Evolutionary conservation across 441 rosid genomes (phyloP).

Genomic region (Euphorbia schlechtendalii): DNA sequence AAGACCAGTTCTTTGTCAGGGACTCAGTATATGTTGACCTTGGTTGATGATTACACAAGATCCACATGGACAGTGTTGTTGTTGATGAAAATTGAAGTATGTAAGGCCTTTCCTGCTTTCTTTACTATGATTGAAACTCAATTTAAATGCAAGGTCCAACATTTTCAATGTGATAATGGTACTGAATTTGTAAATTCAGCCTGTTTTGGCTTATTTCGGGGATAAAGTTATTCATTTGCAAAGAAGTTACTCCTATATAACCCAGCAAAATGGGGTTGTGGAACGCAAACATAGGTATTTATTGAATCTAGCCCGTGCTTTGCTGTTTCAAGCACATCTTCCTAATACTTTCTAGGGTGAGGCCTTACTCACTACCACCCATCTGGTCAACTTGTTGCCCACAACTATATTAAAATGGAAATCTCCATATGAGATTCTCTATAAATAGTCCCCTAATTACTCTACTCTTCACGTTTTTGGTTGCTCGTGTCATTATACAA

Average conservation of each 20-base stretch:
- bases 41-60: background rate
- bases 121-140: background rate
- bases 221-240: background rate
- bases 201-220: background rate
- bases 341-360: background rate
- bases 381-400: background rate
- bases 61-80: too few species aligned
- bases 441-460: too few species aligned
- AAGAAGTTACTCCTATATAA: background rate
- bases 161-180: background rate
- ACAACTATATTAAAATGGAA: background rate
- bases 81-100: too few species aligned
- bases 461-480: too few species aligned
- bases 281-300: background rate
- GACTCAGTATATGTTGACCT: background rate
- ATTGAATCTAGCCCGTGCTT: background rate
- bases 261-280: background rate
- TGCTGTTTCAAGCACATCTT: background rate
- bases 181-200: background rate
- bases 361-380: background rate
- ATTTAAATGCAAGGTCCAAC: background rate
- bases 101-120: background rate
- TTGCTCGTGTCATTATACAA: too few species aligned
- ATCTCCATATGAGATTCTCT: too few species aligned
- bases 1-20: background rate